A percentile compares a stretch with the other conserved stretches of the same genome.
Conservation (phyloP, 2,329 filamentous ascomycete species). For the Pyrenophora graminea region DNA sequence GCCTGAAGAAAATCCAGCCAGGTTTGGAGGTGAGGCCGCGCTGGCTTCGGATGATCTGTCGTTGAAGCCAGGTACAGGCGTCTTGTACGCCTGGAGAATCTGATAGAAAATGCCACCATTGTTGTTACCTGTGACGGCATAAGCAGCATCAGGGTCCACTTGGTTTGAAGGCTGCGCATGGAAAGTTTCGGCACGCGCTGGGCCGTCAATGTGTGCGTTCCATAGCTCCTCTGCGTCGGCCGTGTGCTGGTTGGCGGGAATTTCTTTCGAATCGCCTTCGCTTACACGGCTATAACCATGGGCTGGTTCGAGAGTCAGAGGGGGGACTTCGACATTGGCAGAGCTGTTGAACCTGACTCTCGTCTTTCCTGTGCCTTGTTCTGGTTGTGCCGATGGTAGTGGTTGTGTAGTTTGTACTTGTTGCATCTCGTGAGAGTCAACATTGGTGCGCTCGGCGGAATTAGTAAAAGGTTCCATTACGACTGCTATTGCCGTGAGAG, state of each 20-base stretch:
- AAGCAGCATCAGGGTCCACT: conserved; percentile 23
- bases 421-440: conserved; percentile 18
- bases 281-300: conserved; percentile 19
- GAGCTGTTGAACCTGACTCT: conserved; percentile 38
- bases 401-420: conserved; percentile 5
- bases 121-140: conserved; percentile 33
- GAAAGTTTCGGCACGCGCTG: conserved; percentile 2
- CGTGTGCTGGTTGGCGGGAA: conserved; percentile 16
- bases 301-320: conserved; percentile 8
- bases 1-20: conserved; percentile 29
- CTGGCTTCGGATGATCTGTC: conserved; percentile 23
- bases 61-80: conserved; percentile 19
- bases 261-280: conserved; percentile 18
- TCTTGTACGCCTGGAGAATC: conserved; percentile 39
- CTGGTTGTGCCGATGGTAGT: conserved; percentile 16
- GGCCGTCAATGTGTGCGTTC: conserved; percentile 22
- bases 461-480: conserved; percentile 25
- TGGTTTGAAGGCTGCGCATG: conserved; percentile 6
- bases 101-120: conserved; percentile 41
- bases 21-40: conserved; percentile 18
- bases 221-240: conserved; percentile 30
- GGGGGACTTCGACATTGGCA: conserved; percentile 28
- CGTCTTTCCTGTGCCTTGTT: conserved; percentile 17
- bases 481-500: not conserved
- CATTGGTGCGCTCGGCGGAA: conserved; percentile 14